Evolutionary conservation across 139 green algal genomes (phyloP).

Genomic region (Chlamydomonas schloesseri): DNA sequence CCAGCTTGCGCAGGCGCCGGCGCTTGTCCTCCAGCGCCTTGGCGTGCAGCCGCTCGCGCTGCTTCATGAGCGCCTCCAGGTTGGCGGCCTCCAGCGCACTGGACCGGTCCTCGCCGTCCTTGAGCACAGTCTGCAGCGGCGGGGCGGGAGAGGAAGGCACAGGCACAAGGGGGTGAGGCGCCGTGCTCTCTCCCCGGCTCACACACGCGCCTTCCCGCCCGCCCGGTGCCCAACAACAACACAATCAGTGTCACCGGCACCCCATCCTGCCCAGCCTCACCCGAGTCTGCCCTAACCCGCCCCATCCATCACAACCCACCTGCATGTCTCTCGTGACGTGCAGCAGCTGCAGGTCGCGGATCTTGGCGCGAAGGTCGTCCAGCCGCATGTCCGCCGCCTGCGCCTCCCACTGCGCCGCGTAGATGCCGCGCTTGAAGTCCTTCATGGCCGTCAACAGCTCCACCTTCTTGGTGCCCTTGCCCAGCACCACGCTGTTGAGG

Average conservation of each 20-base stretch:
- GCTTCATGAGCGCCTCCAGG: constrained; percentile 69
- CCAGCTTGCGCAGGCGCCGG: constrained; percentile 54
- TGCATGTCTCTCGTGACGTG: constrained; percentile 81
- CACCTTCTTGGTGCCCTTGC: constrained; percentile 62
- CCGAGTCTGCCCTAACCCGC: no score
- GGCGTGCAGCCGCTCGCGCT: constrained; percentile 56
- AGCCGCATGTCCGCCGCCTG: constrained; percentile 60
- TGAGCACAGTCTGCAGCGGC: constrained; percentile 36
- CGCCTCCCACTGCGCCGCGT: constrained; percentile 81
- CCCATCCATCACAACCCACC: constrained; percentile 46
- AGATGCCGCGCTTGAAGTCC: constrained; percentile 86
- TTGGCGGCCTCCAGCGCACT: constrained; percentile 53
- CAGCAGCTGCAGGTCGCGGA: constrained; percentile 84
- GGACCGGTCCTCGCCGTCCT: constrained; percentile 45
- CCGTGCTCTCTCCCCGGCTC: not conserved
- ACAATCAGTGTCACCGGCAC: not conserved
- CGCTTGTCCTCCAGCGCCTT: constrained; percentile 55
- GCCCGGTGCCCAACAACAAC: not conserved
- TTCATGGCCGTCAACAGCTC: constrained; percentile 77
- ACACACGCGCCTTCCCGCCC: not conserved
- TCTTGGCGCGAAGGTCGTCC: constrained; percentile 72
- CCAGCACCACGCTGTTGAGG: constrained; percentile 65
- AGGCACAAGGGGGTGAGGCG: not conserved
- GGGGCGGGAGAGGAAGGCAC: not conserved
- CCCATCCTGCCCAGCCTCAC: no score